These are phyloP conservation scores for Trichocomaceae sp. DNA, from an alignment of 2,329 filamentous ascomycete genomes.

Conservation along the genomic window DNA sequence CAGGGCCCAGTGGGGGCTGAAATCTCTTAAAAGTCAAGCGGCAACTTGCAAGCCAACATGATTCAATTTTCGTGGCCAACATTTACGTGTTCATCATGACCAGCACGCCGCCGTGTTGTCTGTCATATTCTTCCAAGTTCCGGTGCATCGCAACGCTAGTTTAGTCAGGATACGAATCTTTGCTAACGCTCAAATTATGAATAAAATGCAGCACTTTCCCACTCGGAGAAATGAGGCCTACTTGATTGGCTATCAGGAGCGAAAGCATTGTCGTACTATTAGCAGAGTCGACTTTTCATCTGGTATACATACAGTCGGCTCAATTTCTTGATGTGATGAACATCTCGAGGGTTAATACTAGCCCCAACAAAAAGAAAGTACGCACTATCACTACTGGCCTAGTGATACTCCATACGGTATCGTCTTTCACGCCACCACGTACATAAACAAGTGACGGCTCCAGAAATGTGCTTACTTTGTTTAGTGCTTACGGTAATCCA, in stretches of 20 bases:
- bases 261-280: neutral
- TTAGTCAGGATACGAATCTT: neutral
- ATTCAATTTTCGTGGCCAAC: neutral
- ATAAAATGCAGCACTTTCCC: neutral
- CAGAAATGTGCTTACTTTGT: neutral
- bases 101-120: neutral
- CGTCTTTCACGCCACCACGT: neutral
- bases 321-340: too few species aligned
- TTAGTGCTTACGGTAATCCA: neutral
- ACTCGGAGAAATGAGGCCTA: neutral
- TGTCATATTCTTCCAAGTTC: neutral
- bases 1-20: constrained; percentile 12
- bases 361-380: too few species aligned
- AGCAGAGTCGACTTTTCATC: neutral
- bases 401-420: neutral
- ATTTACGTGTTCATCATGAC: neutral
- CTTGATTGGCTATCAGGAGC: neutral
- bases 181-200: neutral
- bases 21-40: too few species aligned
- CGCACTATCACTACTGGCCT: neutral
- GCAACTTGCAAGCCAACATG: neutral
- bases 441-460: neutral
- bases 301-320: neutral
- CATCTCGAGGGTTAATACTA: too few species aligned
- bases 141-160: neutral